Conservation (phyloP, 176 grass and related monocot species). For the Juncus effusus region DNA sequence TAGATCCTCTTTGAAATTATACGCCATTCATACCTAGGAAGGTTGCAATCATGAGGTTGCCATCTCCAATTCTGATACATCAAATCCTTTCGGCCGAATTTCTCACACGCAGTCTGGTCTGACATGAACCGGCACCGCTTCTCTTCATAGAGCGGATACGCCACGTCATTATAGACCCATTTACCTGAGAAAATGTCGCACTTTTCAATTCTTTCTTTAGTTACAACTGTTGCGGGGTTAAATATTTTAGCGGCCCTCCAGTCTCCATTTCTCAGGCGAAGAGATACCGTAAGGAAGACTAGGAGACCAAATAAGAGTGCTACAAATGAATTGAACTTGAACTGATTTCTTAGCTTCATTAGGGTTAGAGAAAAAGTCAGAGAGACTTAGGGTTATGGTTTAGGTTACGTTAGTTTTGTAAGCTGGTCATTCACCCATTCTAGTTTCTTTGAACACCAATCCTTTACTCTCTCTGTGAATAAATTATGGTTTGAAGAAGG, state of each 20-base stretch:
- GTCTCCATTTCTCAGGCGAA: slow-evolving; percentile 25
- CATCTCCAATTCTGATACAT: slow-evolving; percentile 65
- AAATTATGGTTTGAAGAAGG: slow-evolving; percentile 19
- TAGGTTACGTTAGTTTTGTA: neutral
- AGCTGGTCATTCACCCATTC: neutral
- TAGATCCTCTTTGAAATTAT: too few species aligned
- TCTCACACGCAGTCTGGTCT: slow-evolving; percentile 61
- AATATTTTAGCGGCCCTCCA: neutral
- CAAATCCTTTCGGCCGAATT: slow-evolving; percentile 61
- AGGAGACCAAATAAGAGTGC: slow-evolving; percentile 38
- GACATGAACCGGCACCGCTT: slow-evolving; percentile 75
- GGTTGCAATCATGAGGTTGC: slow-evolving; percentile 64
- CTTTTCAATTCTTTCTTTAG: neutral
- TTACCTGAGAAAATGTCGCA: slow-evolving; percentile 59
- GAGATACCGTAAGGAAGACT: slow-evolving; percentile 27
- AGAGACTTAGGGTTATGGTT: neutral
- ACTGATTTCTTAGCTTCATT: slow-evolving; percentile 32
- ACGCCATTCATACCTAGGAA: slow-evolving; percentile 46
- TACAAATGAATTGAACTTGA: slow-evolving; percentile 37
- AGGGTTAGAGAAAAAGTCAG: slow-evolving; percentile 1
- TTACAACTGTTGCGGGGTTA: neutral
- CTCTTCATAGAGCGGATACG: slow-evolving; percentile 62
- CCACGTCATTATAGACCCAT: slow-evolving; percentile 61
- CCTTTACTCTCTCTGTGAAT: neutral
- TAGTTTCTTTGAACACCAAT: too few species aligned